Conservation (phyloP, 257 asterid genomes). For the Gentiana straminea region DNA sequence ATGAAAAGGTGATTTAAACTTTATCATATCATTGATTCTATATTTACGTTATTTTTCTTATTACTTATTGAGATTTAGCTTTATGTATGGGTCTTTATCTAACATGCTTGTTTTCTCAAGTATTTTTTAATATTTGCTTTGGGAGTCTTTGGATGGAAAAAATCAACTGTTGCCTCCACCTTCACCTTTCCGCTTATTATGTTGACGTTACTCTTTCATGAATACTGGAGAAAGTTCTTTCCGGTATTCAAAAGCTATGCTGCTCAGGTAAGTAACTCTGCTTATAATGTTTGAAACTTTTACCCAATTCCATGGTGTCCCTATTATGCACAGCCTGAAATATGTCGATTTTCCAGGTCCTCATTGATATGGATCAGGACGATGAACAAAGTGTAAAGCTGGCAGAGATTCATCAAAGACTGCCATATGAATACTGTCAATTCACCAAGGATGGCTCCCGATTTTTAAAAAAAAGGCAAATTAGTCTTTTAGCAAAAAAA, state of each 20-base stretch:
- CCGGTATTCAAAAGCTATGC: conserved; percentile 19
- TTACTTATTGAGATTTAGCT: too few species aligned
- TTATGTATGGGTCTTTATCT: too few species aligned
- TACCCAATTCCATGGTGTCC: neutral
- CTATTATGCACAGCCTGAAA: neutral
- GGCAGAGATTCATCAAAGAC: conserved; percentile 47
- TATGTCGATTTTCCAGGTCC: neutral
- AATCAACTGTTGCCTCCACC: conserved; percentile 54
- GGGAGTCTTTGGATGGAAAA: conserved; percentile 73
- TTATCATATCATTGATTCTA: too few species aligned
- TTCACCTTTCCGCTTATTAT: conserved; percentile 68
- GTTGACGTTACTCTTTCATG: conserved; percentile 66
- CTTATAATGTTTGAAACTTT: too few species aligned
- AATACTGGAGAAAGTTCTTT: conserved; percentile 55
- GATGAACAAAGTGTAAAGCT: conserved; percentile 50
- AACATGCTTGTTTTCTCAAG: too few species aligned
- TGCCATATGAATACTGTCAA: conserved; percentile 14
- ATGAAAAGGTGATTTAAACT: too few species aligned
- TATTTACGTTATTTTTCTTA: too few species aligned
- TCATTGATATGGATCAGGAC: conserved; percentile 61
- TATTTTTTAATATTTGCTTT: conserved; percentile 36
- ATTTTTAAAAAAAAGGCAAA: too few species aligned
- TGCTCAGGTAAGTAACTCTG: conserved; percentile 34
- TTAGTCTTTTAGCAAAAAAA: too few species aligned
- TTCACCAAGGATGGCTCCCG: neutral